Base-by-base conservation (phyloP, 192 early-diverging fungal species). In the Helicostylum pulchrum region DNA sequence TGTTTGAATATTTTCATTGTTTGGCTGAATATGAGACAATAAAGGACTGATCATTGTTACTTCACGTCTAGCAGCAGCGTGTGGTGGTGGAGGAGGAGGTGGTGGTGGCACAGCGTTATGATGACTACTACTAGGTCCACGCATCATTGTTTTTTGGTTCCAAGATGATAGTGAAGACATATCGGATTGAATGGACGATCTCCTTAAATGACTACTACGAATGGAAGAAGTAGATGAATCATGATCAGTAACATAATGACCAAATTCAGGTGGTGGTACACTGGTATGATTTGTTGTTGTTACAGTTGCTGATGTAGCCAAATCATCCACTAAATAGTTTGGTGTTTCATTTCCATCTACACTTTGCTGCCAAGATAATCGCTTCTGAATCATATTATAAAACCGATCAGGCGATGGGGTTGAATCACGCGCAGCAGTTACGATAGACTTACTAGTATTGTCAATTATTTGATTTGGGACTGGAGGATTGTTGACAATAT, bases 201-300 rank as follows among this genome's bases (percentile, higher is more conserved):
- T 32, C 15, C 71, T 66, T 10, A 73, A 21, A 36, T 73, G 71
- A 30, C 49, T 64, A 49, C 71, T 73, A 32, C 65, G 62, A 64
- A 73, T 73, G 1, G 71, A 73, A 7, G 71, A 73, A 15, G 66
- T 73, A 6, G 71, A 73, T 4, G 71, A 73, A 32, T 73, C 71
- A 59, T 62, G 61, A 42, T 73, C 71, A 19, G 61, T 53, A 3
- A 62, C 61, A 46, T 73, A 73, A 39, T 55, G 45, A 11, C 39
- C 48, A 46, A 73, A 73, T 5, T 68, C 65, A 11, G 62, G 62
- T 4, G 70, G 56, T 10, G 66, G 47, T 4, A 58, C 39, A 23
- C 23, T 43, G 23, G 34, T 12, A n/a, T 57, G 31, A 7, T 36
- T 57, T 20, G 54, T 17, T 2, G 54, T 34, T 0, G 32, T 34